Conservation (phyloP, 768 basidiomycete species). For the Mycena chlorophos region DNA sequence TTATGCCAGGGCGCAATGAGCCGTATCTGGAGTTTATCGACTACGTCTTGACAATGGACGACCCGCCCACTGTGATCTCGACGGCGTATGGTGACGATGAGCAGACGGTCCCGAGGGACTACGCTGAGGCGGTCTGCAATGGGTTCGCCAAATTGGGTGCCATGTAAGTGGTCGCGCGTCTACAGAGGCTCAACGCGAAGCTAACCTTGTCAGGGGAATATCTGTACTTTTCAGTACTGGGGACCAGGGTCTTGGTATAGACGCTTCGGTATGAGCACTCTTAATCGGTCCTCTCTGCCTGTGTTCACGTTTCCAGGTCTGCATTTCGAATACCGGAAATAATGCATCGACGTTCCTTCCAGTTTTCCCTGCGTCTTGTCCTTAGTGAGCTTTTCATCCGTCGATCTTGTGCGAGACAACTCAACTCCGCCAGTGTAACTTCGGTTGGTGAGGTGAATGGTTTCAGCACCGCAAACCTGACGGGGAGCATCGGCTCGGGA, state of each 20-base stretch:
- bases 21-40: conserved; percentile 46
- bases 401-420: conserved; percentile 4
- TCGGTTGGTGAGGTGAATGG: conserved; percentile 12
- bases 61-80: conserved; percentile 40
- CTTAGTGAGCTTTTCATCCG: conserved; percentile 19
- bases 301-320: conserved; percentile 36
- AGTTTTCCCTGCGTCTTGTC: conserved; percentile 21
- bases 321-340: conserved; percentile 27
- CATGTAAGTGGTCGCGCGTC: conserved; percentile 24
- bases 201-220: conserved; percentile 27
- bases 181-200: background rate
- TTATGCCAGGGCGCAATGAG: conserved; percentile 36
- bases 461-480: background rate
- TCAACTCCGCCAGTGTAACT: conserved; percentile 9
- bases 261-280: conserved; percentile 33
- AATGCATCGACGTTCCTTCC: conserved; percentile 34
- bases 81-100: conserved; percentile 45
- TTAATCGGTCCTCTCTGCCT: too few species aligned
- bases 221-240: conserved; percentile 43
- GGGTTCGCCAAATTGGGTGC: conserved; percentile 45
- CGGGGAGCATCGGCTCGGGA: conserved; percentile 25
- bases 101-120: conserved; percentile 17
- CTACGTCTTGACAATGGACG: conserved; percentile 31
- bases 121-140: background rate
- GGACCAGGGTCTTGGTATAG: conserved; percentile 42